These are phyloP conservation scores for Calonectria fujianensis DNA, from an alignment of 2,329 filamentous ascomycete species.

Conservation along the genomic window DNA sequence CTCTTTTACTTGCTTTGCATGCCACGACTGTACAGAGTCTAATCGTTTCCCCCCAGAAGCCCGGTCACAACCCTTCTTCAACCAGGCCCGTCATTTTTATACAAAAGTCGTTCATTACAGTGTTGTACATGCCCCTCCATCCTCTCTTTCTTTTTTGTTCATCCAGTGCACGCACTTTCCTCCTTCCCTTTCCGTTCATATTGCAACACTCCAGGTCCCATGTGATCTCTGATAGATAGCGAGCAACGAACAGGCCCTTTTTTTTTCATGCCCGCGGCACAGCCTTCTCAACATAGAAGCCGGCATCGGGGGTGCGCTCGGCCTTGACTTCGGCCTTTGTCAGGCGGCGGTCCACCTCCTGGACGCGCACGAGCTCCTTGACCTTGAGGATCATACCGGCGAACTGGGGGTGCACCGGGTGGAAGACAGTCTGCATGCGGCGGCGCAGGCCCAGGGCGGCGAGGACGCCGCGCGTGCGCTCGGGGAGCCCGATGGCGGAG, in stretches of 20 bases:
- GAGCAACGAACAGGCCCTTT: no score
- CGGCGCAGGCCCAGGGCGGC: constrained; percentile 89
- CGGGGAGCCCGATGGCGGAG: constrained; percentile 90
- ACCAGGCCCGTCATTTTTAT: constrained; percentile 45
- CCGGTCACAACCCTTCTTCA: constrained; percentile 21
- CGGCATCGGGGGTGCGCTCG: constrained; percentile 83
- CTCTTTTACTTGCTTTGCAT: constrained; percentile 28
- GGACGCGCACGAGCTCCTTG: constrained; percentile 91
- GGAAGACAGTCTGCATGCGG: constrained; percentile 91
- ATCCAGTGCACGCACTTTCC: constrained; percentile 2
- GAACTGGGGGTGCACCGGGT: constrained; percentile 86
- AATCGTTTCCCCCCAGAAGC: constrained; percentile 27
- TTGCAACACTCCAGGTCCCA: background rate
- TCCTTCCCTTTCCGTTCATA: background rate
- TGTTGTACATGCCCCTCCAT: constrained; percentile 56
- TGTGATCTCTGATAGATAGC: background rate
- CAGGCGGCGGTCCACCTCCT: constrained; percentile 82
- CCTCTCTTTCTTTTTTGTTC: background rate
- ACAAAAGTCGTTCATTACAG: constrained; percentile 56
- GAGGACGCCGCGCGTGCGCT: constrained; percentile 86
- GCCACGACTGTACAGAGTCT: constrained; percentile 41
- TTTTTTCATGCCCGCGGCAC: constrained; percentile 51
- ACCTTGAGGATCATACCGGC: constrained; percentile 95
- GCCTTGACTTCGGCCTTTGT: constrained; percentile 81
- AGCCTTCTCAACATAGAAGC: constrained; percentile 85